Evolutionary conservation across 441 rosid species (phyloP).

Genomic region (Gossypium davidsonii): DNA sequence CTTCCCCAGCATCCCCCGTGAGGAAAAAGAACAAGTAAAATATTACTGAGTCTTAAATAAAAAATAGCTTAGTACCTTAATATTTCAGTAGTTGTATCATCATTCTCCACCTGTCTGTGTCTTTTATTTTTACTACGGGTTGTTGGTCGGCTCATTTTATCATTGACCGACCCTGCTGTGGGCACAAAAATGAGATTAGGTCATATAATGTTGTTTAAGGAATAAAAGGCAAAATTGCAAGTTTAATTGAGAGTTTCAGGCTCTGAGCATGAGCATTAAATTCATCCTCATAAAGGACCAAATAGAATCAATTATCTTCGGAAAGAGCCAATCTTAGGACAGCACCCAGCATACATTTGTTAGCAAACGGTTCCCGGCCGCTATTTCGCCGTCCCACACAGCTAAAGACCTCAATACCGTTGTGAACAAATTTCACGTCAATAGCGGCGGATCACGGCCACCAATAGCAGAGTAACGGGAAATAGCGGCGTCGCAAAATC

Average conservation of each 20-base stretch:
- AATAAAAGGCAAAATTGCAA: background rate
- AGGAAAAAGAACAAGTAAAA: background rate
- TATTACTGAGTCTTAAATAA: background rate
- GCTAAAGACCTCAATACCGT: background rate
- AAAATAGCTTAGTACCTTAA: slow-evolving; percentile 45
- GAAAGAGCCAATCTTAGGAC: background rate
- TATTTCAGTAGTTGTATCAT: slow-evolving; percentile 51
- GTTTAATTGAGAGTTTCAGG: background rate
- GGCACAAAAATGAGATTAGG: background rate
- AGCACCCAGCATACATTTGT: background rate
- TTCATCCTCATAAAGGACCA: background rate
- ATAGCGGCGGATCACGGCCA: background rate
- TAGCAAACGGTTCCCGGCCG: background rate
- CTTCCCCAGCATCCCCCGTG: background rate
- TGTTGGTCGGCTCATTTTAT: slow-evolving; percentile 68
- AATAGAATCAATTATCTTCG: background rate
- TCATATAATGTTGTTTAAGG: background rate
- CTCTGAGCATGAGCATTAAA: background rate
- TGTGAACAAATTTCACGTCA: background rate
- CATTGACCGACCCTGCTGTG: slow-evolving; percentile 8
- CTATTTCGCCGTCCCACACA: background rate
- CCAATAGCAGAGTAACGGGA: background rate
- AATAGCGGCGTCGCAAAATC: background rate
- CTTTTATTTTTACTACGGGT: slow-evolving; percentile 85
- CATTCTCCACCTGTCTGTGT: slow-evolving; percentile 41